Conservation (phyloP, 2,329 filamentous ascomycete species). For the Grosmannia clavigera region DNA sequence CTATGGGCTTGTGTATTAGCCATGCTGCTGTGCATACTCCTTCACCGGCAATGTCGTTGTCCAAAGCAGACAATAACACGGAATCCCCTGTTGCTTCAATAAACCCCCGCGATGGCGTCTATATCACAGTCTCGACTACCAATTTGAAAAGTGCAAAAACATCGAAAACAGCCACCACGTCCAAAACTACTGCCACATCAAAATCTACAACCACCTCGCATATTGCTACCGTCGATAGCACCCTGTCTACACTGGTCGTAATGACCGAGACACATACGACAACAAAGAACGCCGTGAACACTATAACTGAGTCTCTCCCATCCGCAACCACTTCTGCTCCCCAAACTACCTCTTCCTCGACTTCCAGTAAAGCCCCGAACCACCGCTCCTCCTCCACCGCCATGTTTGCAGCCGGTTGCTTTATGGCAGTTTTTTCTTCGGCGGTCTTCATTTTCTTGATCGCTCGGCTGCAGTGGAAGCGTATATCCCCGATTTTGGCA, state of each 20-base stretch:
- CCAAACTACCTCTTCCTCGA: neutral
- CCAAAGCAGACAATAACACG: neutral
- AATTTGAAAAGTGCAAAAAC: neutral
- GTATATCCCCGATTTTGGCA: neutral
- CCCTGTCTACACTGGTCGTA: neutral
- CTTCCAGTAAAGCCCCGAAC: neutral
- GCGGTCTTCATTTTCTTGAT: neutral
- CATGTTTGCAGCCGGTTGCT: conserved; percentile 2
- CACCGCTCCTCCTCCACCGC: neutral
- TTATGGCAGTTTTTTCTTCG: neutral
- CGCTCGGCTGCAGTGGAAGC: neutral
- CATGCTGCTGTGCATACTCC: neutral
- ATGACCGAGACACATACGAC: neutral
- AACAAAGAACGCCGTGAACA: neutral
- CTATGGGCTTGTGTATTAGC: neutral
- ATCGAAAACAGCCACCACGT: neutral
- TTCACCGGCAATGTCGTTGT: neutral
- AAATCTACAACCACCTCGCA: neutral
- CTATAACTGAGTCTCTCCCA: neutral
- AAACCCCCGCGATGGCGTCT: neutral
- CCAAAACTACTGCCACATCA: neutral
- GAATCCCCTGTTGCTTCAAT: neutral
- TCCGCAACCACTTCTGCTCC: neutral
- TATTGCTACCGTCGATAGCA: neutral
- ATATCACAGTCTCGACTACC: neutral